Conservation (phyloP, 305 asterid species). For the Fraxinus sp. region DNA sequence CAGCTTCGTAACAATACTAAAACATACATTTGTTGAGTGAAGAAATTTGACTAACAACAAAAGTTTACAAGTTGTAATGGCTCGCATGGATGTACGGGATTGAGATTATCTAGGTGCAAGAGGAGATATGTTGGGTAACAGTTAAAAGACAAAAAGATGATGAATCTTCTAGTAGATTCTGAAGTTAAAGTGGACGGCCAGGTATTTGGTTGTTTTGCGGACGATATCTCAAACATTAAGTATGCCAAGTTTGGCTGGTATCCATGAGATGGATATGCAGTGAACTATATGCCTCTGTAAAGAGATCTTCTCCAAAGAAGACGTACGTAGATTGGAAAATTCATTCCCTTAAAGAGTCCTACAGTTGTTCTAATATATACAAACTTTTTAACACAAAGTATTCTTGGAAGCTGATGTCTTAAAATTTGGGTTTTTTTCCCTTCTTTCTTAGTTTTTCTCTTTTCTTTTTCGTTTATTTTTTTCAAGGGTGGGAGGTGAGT, state of each 20-base stretch:
- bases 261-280: background rate
- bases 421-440: background rate
- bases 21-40: background rate
- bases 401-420: background rate
- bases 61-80: background rate
- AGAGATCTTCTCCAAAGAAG: background rate
- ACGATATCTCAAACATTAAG: background rate
- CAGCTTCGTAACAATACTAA: background rate
- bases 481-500: background rate
- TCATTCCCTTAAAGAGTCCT: background rate
- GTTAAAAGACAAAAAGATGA: background rate
- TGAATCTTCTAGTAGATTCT: background rate
- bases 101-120: background rate
- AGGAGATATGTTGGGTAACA: background rate
- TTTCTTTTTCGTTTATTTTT: background rate
- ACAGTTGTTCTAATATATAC: background rate
- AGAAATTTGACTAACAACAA: background rate
- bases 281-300: background rate
- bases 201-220: background rate
- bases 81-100: background rate
- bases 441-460: background rate
- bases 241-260: background rate
- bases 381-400: background rate
- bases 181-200: background rate
- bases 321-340: background rate